Conservation (phyloP, 75 land plant species). For the Pinus albicaulis region DNA sequence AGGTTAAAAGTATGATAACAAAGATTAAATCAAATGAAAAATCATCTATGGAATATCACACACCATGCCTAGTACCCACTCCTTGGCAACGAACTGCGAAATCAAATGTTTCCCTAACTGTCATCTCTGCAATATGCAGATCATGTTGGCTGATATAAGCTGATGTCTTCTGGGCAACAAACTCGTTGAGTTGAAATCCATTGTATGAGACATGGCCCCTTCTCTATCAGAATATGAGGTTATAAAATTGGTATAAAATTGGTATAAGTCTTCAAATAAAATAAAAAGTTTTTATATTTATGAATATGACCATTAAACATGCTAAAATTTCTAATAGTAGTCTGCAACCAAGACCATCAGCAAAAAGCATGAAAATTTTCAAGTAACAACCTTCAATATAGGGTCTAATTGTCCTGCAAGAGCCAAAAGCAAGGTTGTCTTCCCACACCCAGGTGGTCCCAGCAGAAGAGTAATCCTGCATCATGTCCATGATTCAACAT, state of each 20-base stretch:
- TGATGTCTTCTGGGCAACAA: slow-evolving; percentile 18
- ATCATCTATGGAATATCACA: neutral
- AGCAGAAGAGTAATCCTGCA: slow-evolving; percentile 23
- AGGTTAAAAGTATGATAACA: no score
- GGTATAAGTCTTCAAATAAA: no score
- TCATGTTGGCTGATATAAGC: slow-evolving; percentile 17
- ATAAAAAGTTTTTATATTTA: no score
- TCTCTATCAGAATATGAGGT: neutral
- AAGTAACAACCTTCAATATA: slow-evolving; percentile 7
- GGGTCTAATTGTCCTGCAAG: slow-evolving; percentile 22
- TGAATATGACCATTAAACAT: no score
- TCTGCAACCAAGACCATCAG: no score
- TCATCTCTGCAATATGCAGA: slow-evolving; percentile 16
- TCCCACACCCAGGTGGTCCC: slow-evolving; percentile 24
- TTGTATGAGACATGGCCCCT: slow-evolving; percentile 7
- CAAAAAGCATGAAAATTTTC: neutral
- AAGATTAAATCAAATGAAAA: no score
- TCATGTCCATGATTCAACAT: neutral
- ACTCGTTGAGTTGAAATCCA: slow-evolving; percentile 7
- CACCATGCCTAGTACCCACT: slow-evolving; percentile 9
- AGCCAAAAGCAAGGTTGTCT: slow-evolving; percentile 18
- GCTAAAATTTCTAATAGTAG: no score
- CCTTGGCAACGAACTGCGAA: slow-evolving; percentile 17
- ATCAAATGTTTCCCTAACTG: slow-evolving; percentile 13
- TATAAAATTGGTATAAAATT: no score